Evolutionary conservation across 192 early-diverging fungal genomes (phyloP).

Genomic region (Coemansia biformis): DNA sequence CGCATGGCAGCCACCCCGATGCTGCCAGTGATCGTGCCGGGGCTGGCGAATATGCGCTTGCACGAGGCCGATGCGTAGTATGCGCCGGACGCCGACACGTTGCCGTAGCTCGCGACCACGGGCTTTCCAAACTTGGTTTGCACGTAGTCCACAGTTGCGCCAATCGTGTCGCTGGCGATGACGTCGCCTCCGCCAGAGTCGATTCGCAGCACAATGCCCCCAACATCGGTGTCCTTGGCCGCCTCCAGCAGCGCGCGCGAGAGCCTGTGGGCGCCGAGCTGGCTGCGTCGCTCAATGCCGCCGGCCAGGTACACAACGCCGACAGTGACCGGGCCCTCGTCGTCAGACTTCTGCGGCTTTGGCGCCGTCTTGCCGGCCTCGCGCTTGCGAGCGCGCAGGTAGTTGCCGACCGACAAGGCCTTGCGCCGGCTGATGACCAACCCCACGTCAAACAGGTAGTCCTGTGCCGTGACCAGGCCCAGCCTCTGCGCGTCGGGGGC

Average conservation of each 20-base stretch:
- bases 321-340: constrained; percentile 53
- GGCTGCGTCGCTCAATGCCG: constrained; percentile 47
- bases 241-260: constrained; percentile 53
- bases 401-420: constrained; percentile 3
- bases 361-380: neutral
- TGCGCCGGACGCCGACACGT: constrained; percentile 53
- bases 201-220: constrained; percentile 63
- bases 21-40: constrained; percentile 65
- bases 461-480: constrained; percentile 53
- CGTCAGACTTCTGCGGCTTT: too few species aligned
- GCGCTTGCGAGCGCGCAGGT: neutral
- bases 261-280: constrained; percentile 47
- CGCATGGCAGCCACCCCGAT: constrained; percentile 62
- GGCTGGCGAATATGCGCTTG: constrained; percentile 56
- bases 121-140: constrained; percentile 57
- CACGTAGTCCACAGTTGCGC: constrained; percentile 54
- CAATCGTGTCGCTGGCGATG: constrained; percentile 63
- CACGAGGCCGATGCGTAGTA: constrained; percentile 57
- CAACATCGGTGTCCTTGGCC: constrained; percentile 52
- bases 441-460: constrained; percentile 49
- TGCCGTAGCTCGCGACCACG: constrained; percentile 62
- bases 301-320: constrained; percentile 63
- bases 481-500: constrained; percentile 47
- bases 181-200: constrained; percentile 67
- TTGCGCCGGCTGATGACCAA: constrained; percentile 36